These are phyloP conservation scores for Rhodofomes roseus DNA, from an alignment of 1,284 basidiomycete species.

Conservation along the genomic window DNA sequence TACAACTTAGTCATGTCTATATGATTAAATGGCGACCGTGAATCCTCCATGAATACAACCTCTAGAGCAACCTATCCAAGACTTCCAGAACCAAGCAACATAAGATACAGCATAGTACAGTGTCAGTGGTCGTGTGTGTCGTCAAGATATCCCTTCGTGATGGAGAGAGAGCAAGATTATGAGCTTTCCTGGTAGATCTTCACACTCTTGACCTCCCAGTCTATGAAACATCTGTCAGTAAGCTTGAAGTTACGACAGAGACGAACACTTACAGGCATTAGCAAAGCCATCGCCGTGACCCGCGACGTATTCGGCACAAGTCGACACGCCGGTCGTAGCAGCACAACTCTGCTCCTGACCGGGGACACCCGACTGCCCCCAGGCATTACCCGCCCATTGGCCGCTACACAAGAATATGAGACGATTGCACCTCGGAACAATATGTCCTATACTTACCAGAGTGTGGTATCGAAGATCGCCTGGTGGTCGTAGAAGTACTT, in stretches of 20 bases:
- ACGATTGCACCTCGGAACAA: not conserved
- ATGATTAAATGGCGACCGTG: not conserved
- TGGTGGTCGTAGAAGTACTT: conserved; percentile 73
- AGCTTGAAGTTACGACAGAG: not conserved
- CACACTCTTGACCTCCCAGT: conserved; percentile 75
- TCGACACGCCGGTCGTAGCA: conserved; percentile 71
- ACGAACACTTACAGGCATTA: conserved; percentile 68
- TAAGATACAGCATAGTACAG: not conserved
- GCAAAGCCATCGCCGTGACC: conserved; percentile 66
- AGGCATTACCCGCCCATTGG: conserved; percentile 83
- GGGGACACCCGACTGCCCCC: conserved; percentile 64
- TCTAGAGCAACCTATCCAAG: not conserved
- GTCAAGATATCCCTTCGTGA: not conserved
- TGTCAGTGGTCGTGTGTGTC: not conserved
- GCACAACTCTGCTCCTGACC: conserved; percentile 83
- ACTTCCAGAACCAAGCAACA: not conserved
- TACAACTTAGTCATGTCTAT: not conserved
- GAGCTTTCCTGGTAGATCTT: conserved; percentile 52
- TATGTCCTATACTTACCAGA: conserved; percentile 51
- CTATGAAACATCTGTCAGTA: conserved; percentile 32
- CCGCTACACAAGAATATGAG: conserved; percentile 46
- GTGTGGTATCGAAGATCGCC: conserved; percentile 79
- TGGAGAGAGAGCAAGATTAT: not conserved
- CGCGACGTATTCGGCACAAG: conserved; percentile 74
- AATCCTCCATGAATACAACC: not conserved